phyloP scores from a whole-genome alignment of 2,329 filamentous ascomycete species.

The Raffaelea arxii region DNA sequence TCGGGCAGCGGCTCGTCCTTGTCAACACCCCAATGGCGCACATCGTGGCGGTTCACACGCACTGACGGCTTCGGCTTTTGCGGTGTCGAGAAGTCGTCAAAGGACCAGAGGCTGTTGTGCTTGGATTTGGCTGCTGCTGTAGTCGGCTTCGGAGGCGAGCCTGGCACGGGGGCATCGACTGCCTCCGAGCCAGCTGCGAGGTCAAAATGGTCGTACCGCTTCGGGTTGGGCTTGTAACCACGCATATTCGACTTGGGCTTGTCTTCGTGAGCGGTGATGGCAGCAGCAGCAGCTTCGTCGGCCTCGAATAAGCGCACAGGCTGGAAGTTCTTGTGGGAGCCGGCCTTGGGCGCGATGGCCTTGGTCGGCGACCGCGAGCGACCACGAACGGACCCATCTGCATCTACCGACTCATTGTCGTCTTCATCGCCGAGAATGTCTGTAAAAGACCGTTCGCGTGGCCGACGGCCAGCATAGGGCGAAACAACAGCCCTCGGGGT shows the following conservation, averaged over 20 bases:
- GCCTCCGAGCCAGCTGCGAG: conserved; percentile 58
- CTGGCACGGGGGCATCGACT: conserved; percentile 34
- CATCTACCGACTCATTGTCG: conserved; percentile 16
- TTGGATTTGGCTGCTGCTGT: conserved; percentile 44
- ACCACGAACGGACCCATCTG: conserved; percentile 26
- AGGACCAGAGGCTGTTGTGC: conserved; percentile 72
- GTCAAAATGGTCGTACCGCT: conserved; percentile 80
- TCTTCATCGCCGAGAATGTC: conserved; percentile 58
- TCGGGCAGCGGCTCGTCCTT: conserved; percentile 44
- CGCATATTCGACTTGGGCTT: conserved; percentile 29
- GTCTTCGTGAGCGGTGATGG: conserved; percentile 27
- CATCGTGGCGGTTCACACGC: conserved; percentile 57
- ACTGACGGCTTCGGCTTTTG: conserved; percentile 61
- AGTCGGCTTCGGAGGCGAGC: conserved; percentile 24
- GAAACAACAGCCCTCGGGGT: conserved; percentile 18
- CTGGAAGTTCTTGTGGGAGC: conserved; percentile 51
- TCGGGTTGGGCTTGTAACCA: conserved; percentile 56
- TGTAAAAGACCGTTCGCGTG: conserved; percentile 52
- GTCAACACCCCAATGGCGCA: conserved; percentile 71
- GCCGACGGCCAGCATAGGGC: conserved; percentile 47
- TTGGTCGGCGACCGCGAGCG: conserved; percentile 33
- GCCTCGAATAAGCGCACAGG: conserved; percentile 53
- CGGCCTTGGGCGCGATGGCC: conserved; percentile 38
- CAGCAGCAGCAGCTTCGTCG: conserved; percentile 18
- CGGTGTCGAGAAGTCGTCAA: conserved; percentile 79